Conservation (phyloP, 345 rosid genomes). For the Moricandia arvensis region DNA sequence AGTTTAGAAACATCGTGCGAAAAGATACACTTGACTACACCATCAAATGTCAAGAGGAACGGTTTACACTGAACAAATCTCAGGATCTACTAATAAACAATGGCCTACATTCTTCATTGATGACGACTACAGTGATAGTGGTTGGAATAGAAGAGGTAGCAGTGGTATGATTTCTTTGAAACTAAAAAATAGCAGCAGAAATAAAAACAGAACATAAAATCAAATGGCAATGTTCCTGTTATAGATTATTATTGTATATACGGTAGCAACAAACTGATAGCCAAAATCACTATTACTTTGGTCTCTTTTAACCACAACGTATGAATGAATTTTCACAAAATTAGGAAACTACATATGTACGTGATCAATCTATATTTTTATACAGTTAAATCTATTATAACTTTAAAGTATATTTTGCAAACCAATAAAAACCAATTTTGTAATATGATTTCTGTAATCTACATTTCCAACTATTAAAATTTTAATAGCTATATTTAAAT, state of each 20-base stretch:
- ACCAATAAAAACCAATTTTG: no score
- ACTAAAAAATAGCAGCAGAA: conserved; percentile 45
- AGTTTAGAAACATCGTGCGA: no score
- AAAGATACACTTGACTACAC: no score
- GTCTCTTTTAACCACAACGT: background rate
- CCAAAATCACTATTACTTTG: background rate
- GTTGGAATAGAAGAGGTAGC: conserved; percentile 48
- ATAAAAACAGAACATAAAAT: conserved; percentile 45
- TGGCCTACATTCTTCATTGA: conserved; percentile 37
- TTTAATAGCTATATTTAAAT: no score
- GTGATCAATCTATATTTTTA: no score
- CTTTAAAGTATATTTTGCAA: no score
- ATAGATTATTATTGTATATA: conserved; percentile 30
- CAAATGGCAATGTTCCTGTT: background rate
- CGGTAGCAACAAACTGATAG: background rate
- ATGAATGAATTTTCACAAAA: no score
- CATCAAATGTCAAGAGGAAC: no score
- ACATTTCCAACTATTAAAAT: no score
- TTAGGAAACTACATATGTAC: no score
- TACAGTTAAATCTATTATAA: no score
- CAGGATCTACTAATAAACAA: conserved; percentile 32
- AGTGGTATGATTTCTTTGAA: conserved; percentile 45
- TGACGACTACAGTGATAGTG: conserved; percentile 46
- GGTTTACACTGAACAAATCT: conserved; percentile 28
- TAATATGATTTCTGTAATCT: no score